Conservation (phyloP, 441 rosid species). For the Lepidium campestre region DNA sequence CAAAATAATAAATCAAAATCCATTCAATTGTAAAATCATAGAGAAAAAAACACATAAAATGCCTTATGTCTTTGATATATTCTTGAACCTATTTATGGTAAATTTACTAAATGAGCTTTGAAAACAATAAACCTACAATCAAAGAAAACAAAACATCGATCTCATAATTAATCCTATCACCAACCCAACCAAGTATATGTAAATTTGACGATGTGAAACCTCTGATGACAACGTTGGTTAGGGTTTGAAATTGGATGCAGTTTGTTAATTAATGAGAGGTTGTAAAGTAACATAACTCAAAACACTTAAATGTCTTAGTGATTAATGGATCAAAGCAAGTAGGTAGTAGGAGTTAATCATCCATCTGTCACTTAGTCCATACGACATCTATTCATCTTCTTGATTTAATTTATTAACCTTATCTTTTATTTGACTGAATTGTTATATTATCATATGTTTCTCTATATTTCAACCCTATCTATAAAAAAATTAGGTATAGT, state of each 20-base stretch:
- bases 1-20: too few species aligned
- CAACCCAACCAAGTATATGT: not conserved
- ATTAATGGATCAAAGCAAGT: constrained; percentile 10
- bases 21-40: too few species aligned
- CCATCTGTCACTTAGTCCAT: constrained; percentile 5
- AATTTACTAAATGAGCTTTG: not conserved
- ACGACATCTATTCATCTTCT: not conserved
- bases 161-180: not conserved
- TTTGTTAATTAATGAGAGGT: not conserved
- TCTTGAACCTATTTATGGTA: not conserved
- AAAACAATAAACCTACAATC: not conserved
- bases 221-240: not conserved
- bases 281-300: not conserved
- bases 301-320: not conserved
- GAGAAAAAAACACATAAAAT: too few species aligned
- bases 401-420: not conserved
- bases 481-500: too few species aligned
- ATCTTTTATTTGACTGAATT: not conserved
- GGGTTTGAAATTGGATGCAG: not conserved
- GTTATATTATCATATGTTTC: not conserved
- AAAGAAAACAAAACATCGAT: not conserved
- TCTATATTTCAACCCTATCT: not conserved
- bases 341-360: not conserved
- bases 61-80: too few species aligned
- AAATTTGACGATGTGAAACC: not conserved